Percentiles rank a stretch among this genome's conserved stretches.
These are phyloP conservation scores for Gossypium lobatum DNA, from an alignment of 441 rosid genomes.

Conservation along the genomic window DNA sequence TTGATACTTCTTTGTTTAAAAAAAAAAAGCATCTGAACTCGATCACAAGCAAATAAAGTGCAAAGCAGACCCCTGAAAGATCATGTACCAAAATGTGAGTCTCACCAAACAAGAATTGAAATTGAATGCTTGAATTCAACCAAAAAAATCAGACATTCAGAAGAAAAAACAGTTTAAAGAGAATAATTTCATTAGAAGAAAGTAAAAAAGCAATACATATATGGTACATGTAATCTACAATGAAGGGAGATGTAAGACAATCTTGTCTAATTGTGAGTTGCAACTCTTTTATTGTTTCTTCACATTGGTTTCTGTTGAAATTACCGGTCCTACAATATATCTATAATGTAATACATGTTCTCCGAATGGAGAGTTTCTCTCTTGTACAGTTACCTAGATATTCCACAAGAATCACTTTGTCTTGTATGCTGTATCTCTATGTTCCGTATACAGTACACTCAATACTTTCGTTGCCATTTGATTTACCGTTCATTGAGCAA, in stretches of 20 bases:
- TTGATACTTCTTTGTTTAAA: background rate
- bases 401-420: background rate
- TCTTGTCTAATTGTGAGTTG: background rate
- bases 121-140: background rate
- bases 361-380: background rate
- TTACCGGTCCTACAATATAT: conserved; percentile 10
- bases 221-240: background rate
- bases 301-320: conserved; percentile 5
- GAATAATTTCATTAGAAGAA: background rate
- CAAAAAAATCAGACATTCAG: background rate
- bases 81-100: background rate
- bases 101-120: background rate
- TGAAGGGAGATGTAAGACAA: background rate
- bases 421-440: conserved; percentile 9
- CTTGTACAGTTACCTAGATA: background rate
- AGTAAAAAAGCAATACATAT: background rate
- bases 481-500: conserved; percentile 25
- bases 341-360: conserved; percentile 13
- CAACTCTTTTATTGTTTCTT: background rate
- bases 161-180: background rate
- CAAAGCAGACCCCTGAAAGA: background rate
- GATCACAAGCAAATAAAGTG: background rate
- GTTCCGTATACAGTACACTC: conserved; percentile 31
- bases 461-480: conserved; percentile 29
- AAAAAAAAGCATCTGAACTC: background rate